Evolutionary conservation across 257 asterid genomes (phyloP).

Genomic region (Solanum gracilifrons): DNA sequence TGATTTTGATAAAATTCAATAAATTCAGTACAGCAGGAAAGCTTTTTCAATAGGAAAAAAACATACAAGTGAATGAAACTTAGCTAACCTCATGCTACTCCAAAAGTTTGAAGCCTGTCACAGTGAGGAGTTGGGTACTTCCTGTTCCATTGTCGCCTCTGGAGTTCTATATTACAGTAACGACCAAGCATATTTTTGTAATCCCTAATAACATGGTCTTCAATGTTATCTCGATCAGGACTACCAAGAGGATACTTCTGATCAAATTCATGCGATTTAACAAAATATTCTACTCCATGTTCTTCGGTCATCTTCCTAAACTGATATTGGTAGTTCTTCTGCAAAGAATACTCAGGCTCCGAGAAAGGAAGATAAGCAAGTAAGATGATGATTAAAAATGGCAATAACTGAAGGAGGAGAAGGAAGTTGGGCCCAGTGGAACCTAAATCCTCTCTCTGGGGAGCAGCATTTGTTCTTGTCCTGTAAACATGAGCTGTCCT

Average conservation of each 20-base stretch:
- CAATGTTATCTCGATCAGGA: constrained; percentile 48
- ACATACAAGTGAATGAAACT: not conserved
- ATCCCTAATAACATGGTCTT: constrained; percentile 61
- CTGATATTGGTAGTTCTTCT: constrained; percentile 75
- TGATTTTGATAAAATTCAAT: not conserved
- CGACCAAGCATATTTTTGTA: constrained; percentile 76
- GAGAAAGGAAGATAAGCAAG: constrained; percentile 94
- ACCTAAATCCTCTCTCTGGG: constrained; percentile 62
- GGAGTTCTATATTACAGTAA: constrained; percentile 88
- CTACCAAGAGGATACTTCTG: constrained; percentile 56
- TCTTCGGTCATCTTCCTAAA: constrained; percentile 56
- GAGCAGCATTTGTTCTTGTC: constrained; percentile 39
- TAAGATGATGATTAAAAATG: constrained; percentile 68
- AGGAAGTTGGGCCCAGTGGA: constrained; percentile 54
- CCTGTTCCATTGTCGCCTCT: constrained; percentile 95
- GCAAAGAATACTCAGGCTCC: constrained; percentile 90
- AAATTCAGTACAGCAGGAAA: not conserved
- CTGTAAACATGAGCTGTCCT: constrained; percentile 64
- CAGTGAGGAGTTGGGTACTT: constrained; percentile 91
- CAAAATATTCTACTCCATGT: constrained; percentile 71
- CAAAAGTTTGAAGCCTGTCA: constrained; percentile 65
- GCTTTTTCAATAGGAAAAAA: not conserved
- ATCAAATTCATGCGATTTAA: constrained; percentile 65
- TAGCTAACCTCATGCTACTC: constrained; percentile 54
- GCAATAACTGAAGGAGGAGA: constrained; percentile 73